Conservation (phyloP, 2,329 filamentous ascomycete genomes). For the Daldinia eschscholtzii region DNA sequence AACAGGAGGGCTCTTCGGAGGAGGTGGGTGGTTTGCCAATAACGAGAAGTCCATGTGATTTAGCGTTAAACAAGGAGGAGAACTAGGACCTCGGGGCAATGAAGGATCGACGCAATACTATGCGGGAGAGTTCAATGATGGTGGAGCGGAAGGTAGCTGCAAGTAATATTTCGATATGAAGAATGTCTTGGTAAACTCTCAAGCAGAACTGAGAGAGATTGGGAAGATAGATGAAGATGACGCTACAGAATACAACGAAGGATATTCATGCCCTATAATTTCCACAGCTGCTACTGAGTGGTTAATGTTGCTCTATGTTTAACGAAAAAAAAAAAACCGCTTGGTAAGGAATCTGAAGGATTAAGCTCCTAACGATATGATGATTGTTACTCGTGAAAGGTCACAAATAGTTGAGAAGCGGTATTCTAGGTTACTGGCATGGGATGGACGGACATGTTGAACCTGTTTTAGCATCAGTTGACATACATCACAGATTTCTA, state of each 20-base stretch:
- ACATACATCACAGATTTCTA: background rate
- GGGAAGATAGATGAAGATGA: slow-evolving; percentile 18
- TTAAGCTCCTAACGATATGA: background rate
- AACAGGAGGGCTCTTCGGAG: slow-evolving; percentile 1
- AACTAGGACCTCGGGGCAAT: slow-evolving; percentile 13
- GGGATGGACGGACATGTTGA: background rate
- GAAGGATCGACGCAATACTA: slow-evolving; percentile 3
- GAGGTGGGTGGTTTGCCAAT: slow-evolving; percentile 6
- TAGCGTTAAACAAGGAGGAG: background rate
- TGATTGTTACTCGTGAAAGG: background rate
- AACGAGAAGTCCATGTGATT: slow-evolving; percentile 13
- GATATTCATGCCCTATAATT: slow-evolving; percentile 8
- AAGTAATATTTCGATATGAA: slow-evolving; percentile 21
- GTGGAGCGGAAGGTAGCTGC: slow-evolving; percentile 24
- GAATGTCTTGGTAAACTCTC: slow-evolving; percentile 12
- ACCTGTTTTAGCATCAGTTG: background rate
- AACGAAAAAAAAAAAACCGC: too few relatives aligned
- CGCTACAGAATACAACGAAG: slow-evolving; percentile 27
- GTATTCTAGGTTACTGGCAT: background rate
- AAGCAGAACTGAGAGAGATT: slow-evolving; percentile 2
- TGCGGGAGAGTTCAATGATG: slow-evolving; percentile 23
- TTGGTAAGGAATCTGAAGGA: background rate
- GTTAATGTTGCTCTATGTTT: background rate
- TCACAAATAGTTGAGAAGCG: background rate
- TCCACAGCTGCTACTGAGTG: background rate